Evolutionary conservation across 164 flowering plant species (phyloP).

Genomic region (Sedum album): DNA sequence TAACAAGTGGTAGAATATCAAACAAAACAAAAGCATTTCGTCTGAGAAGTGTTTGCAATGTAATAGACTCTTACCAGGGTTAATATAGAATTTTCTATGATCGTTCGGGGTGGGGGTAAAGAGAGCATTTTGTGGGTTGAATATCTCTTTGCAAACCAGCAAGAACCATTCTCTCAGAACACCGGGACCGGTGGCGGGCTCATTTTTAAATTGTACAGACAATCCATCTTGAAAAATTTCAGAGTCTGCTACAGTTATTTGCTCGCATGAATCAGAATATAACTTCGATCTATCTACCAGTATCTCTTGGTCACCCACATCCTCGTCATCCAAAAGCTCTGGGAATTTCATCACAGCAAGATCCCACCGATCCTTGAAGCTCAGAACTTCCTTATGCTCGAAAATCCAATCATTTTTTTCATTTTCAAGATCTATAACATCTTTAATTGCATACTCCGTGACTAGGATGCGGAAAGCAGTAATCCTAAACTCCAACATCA

Average conservation of each 20-base stretch:
- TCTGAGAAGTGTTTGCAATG: not conserved
- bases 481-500: slow-evolving; percentile 35
- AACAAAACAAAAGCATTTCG: not conserved
- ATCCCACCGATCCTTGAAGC: slow-evolving; percentile 70
- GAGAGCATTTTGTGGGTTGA: slow-evolving; percentile 66
- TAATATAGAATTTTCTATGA: slow-evolving; percentile 78
- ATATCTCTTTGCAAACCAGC: slow-evolving; percentile 71
- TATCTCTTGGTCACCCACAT: slow-evolving; percentile 63
- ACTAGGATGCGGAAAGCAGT: slow-evolving; percentile 36
- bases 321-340: slow-evolving; percentile 58
- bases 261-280: slow-evolving; percentile 75
- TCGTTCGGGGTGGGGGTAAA: slow-evolving; percentile 76
- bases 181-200: slow-evolving; percentile 94
- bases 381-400: slow-evolving; percentile 53
- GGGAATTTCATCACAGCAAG: slow-evolving; percentile 68
- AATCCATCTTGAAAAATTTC: slow-evolving; percentile 46
- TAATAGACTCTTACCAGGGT: slow-evolving; percentile 54
- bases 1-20: too few relatives aligned
- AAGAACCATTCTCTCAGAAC: slow-evolving; percentile 89
- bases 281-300: slow-evolving; percentile 76
- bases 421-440: slow-evolving; percentile 26
- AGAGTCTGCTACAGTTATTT: slow-evolving; percentile 44
- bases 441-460: slow-evolving; percentile 32
- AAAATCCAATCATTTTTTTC: slow-evolving; percentile 75
- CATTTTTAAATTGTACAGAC: slow-evolving; percentile 84